Evolutionary conservation across 164 flowering plant species (phyloP), one percentile per base, ranked within the genome.

Genomic region (Sedum album): DNA sequence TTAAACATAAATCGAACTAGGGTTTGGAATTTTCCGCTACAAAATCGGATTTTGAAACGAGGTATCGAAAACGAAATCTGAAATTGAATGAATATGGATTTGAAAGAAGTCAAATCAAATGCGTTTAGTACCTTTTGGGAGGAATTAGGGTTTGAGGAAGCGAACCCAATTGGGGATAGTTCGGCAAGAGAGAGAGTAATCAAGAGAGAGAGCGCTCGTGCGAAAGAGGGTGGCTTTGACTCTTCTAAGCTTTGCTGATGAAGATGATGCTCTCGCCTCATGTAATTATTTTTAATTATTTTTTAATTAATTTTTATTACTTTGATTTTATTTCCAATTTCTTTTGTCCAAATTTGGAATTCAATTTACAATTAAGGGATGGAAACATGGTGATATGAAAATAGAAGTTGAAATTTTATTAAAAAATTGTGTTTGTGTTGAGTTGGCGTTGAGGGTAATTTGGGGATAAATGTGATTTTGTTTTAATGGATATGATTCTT

Each of bases 181-280:
- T 57, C 62, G 33, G 28, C 28, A 8, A 18, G 53, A 18, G 53
- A 48, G 53, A 48, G 55, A 55, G 61, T n/a, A n/a, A n/a, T n/a
- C n/a, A n/a, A 55, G 31, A 55, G 61, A 55, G 31, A 25, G 30
- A 25, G 61, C 14, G 61, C 61, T 55, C 61, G 61, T 55, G 61
- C 4, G 61, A 55, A 55, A 55, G 61, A 55, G 61, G 15, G 61
- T 55, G 61, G 61, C 15, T 55, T 55, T 55, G 61, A 55, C 61
- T 55, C 30, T 55, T 21, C 18, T 51, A 23, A 53, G 28, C 30
- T 23, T 53, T 53, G 60, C 60, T 23, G 60, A 53, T 53, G 60
- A 21, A 1, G 28, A 21, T 13, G 30, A 49, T 4, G 23, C 4
- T 18, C 2, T 4, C 4, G 23, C 21, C 6, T 23, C 6, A 48